Evolutionary conservation across 805 yeast genomes (phyloP).

Genomic region (Candida odintsovae): DNA sequence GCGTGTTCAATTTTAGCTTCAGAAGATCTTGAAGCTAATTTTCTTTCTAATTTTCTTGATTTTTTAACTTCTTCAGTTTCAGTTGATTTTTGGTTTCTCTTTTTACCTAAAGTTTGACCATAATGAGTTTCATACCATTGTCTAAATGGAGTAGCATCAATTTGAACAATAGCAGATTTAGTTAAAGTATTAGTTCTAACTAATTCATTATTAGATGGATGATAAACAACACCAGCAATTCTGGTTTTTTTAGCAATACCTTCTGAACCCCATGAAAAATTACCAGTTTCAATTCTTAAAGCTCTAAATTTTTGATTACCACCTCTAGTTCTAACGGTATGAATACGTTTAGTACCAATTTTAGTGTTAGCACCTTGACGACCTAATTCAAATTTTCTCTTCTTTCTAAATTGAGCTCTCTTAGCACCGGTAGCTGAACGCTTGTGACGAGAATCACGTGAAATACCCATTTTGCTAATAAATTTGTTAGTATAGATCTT

Average conservation of each 20-base stretch:
- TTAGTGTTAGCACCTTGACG: conserved; percentile 99
- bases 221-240: conserved; percentile 96
- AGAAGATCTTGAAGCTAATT: conserved; percentile 89
- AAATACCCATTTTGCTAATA: conserved; percentile 85
- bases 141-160: conserved; percentile 99
- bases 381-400: conserved; percentile 99
- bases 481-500: conserved; percentile 43
- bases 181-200: conserved; percentile 99
- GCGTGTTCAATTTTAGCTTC: conserved; percentile 81
- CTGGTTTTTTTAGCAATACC: conserved; percentile 99
- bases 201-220: conserved; percentile 99
- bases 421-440: conserved; percentile 99
- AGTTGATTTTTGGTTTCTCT: conserved; percentile 41
- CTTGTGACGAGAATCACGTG: conserved; percentile 99
- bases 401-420: conserved; percentile 99
- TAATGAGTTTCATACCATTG: conserved; percentile 99
- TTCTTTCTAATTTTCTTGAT: conserved; percentile 81
- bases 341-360: conserved; percentile 98
- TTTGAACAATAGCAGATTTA: conserved; percentile 97
- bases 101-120: conserved; percentile 91
- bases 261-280: conserved; percentile 99
- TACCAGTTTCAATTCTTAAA: conserved; percentile 97
- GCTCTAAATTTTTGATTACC: conserved; percentile 99
- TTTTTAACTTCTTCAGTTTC: conserved; percentile 58
- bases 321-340: conserved; percentile 99